A percentile compares a stretch with the other conserved stretches of the same genome.
phyloP scores from a whole-genome alignment of 257 asterid genomes.

The Rhazya stricta region DNA sequence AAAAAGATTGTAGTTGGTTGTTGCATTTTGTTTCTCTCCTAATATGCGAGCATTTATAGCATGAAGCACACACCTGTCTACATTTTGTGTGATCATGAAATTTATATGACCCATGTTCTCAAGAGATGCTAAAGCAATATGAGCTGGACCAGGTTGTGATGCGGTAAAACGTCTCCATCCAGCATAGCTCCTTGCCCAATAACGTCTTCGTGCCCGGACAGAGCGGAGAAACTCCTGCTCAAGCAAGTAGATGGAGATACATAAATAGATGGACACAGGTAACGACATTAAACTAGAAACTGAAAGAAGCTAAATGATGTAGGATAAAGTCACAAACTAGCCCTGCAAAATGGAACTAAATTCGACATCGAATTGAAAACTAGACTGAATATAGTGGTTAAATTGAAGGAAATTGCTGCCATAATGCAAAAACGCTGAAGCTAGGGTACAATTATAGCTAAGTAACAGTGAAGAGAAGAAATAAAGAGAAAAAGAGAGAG shows the following conservation, averaged over 20 bases:
- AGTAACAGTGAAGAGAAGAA: background rate
- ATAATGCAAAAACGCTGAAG: background rate
- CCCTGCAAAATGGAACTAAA: background rate
- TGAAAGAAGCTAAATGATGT: background rate
- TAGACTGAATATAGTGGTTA: background rate
- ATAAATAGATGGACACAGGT: background rate
- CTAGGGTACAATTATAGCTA: background rate
- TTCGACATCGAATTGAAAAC: too few relatives aligned
- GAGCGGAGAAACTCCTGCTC: slow-evolving; percentile 77
- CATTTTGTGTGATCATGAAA: slow-evolving; percentile 84
- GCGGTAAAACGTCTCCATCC: slow-evolving; percentile 93
- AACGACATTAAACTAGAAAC: background rate
- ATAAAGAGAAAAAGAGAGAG: background rate
- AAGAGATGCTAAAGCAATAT: slow-evolving; percentile 76
- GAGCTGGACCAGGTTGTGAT: slow-evolving; percentile 87
- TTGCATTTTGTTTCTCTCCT: background rate
- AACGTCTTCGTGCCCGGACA: slow-evolving; percentile 66
- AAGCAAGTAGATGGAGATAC: slow-evolving; percentile 2
- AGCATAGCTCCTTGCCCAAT: slow-evolving; percentile 99
- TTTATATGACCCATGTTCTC: slow-evolving; percentile 72
- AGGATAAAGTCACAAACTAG: background rate
- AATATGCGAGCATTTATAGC: background rate
- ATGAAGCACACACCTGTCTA: slow-evolving; percentile 61
- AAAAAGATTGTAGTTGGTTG: background rate
- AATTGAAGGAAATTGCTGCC: background rate